A percentile compares a stretch with the other conserved stretches of the same genome.
These are phyloP conservation scores for Blastobotrys aristatus DNA, from an alignment of 1,139 yeast genomes.

Conservation along the genomic window DNA sequence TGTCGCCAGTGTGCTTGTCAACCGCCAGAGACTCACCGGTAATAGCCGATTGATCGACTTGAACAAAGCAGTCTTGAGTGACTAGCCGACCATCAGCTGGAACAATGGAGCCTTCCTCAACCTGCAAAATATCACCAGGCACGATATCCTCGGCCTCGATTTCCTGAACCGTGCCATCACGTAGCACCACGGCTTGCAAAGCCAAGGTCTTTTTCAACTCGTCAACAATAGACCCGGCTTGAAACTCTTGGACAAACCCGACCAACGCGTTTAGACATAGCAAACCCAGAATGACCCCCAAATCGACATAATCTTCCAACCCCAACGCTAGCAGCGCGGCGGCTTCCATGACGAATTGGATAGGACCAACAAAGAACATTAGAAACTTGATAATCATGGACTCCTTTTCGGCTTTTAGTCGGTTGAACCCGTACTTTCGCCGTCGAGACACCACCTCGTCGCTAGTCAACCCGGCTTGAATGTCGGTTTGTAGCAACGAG, in stretches of 20 bases:
- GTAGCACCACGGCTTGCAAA: constrained; percentile 53
- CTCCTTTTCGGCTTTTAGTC: constrained; percentile 92
- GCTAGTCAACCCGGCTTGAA: constrained; percentile 67
- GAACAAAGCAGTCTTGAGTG: constrained; percentile 82
- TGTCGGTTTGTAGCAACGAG: constrained; percentile 83
- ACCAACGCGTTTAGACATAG: constrained; percentile 85
- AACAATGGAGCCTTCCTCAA: constrained; percentile 75
- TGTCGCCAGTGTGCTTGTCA: constrained; percentile 86
- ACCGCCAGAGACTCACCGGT: constrained; percentile 98
- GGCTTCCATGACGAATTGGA: constrained; percentile 98
- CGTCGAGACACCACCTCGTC: constrained; percentile 84
- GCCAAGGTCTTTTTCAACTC: constrained; percentile 42
- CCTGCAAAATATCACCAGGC: constrained; percentile 74
- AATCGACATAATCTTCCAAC: constrained; percentile 98
- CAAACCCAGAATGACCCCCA: constrained; percentile 93
- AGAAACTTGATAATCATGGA: constrained; percentile 77
- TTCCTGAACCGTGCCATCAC: constrained; percentile 61
- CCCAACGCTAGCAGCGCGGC: constrained; percentile 98
- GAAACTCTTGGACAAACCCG: constrained; percentile 97
- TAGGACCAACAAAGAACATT: constrained; percentile 95
- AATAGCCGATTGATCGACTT: constrained; percentile 95
- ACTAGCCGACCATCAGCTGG: constrained; percentile 94
- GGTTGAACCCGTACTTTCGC: constrained; percentile 90
- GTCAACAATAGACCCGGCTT: constrained; percentile 43
- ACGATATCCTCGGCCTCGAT: constrained; percentile 65